Evolutionary conservation across 139 green algal species (phyloP).

Genomic region (Gonium pectorale): DNA sequence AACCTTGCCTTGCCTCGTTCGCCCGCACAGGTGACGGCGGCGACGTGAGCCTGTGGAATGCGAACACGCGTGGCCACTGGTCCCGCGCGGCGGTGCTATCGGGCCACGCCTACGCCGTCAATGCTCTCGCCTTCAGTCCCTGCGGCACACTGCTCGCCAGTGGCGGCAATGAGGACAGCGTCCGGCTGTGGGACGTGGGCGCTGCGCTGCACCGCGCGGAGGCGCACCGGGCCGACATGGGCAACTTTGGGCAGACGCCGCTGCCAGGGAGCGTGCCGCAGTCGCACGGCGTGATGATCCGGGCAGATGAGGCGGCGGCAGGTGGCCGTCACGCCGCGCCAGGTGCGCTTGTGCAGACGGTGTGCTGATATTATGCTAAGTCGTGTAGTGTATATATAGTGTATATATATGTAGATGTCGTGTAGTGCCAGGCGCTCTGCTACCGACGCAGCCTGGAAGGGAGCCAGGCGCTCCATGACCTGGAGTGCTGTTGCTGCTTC

Average conservation of each 20-base stretch:
- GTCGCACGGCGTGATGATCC: neutral
- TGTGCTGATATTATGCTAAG: too few species aligned
- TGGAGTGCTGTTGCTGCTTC: too few species aligned
- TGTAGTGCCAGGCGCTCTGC: too few species aligned
- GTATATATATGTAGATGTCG: too few species aligned
- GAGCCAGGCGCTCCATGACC: too few species aligned
- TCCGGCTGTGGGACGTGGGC: slow-evolving; percentile 40
- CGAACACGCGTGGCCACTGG: slow-evolving; percentile 34
- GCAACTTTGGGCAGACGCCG: neutral
- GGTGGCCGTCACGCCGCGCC: neutral
- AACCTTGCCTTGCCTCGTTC: too few species aligned
- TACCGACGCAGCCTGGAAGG: too few species aligned
- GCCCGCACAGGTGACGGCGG: slow-evolving; percentile 11
- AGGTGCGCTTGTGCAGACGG: too few species aligned
- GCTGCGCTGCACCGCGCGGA: slow-evolving; percentile 30
- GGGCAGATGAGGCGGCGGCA: neutral
- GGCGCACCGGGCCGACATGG: slow-evolving; percentile 18
- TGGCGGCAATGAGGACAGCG: slow-evolving; percentile 8
- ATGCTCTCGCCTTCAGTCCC: slow-evolving; percentile 34
- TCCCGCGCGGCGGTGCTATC: neutral
- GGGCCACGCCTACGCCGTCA: slow-evolving; percentile 25
- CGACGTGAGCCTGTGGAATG: slow-evolving; percentile 25
- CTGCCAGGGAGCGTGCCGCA: too few species aligned
- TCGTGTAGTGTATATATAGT: too few species aligned
- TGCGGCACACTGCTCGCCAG: slow-evolving; percentile 34